Evolutionary conservation across 2,329 filamentous ascomycete genomes (phyloP), one percentile per base, ranked within the genome.

Genomic region (Calcarisporium arbuscula): DNA sequence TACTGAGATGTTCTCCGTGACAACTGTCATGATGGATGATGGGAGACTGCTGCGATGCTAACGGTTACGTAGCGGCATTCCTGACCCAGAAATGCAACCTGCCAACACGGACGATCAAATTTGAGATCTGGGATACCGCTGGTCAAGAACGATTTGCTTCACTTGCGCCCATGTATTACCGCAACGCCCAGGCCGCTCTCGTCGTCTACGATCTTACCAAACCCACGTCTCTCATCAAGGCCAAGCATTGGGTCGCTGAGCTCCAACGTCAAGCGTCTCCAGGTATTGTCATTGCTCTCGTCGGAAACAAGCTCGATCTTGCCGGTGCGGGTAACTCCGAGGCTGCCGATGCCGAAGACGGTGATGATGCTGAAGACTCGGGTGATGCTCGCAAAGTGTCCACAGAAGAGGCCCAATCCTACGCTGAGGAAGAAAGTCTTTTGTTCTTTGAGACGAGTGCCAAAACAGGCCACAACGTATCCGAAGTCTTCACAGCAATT

Each of bases 191-290:
- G 68, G 88, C 89, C 45, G 92, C 92, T 11, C 84, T 98, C 48
- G 90, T 98, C 43, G 90, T 96, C 58, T 98, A 96, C 77, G 90
- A 98, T 59, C 81, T 98, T 52, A 98, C 92, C 43, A 96, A 96
- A 64, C 85, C 89, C 28, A 92, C 87, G 32, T 95, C 88, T 30
- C 80, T 98, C 49, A 80, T 87, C 63, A 96, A 98, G 69, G 92
- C 92, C 34, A 94, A 94, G 67, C 90, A 96, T 72, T 98, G 90
- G 90, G 89, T 98, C 36, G 90, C 90, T 37, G 90, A 98, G 65
- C 76, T 98, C 38, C 90, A 96, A 68, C 80, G 90, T 54, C 92
- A 98, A 65, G 92, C 92, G 2, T 92, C 85, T 9, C 90, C 90
- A 3, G 90, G 90, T 18, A 96, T 98, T 51, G 90, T 96, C 39